phyloP scores from a whole-genome alignment of 139 green algal species.

The Edaphochlamys debaryana region DNA sequence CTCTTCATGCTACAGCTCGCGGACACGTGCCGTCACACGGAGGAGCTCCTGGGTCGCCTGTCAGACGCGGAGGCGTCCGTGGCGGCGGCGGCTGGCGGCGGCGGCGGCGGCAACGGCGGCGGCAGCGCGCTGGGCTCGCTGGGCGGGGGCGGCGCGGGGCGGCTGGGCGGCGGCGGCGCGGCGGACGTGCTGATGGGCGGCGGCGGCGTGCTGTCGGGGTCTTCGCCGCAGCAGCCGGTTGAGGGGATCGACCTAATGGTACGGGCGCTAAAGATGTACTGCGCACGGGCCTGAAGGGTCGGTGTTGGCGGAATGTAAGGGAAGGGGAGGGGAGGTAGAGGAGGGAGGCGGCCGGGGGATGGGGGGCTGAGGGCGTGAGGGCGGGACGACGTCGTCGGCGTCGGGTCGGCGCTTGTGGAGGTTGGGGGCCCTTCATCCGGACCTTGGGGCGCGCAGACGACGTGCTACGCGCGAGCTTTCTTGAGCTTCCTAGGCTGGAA shows the following conservation, averaged over 20 bases:
- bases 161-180: neutral
- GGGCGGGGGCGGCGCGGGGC: neutral
- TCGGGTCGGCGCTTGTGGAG: too few species aligned
- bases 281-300: constrained; percentile 6
- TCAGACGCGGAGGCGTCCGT: neutral
- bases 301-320: too few species aligned
- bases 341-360: neutral
- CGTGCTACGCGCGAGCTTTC: too few species aligned
- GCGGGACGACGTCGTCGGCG: too few species aligned
- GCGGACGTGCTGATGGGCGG: neutral
- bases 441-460: too few species aligned
- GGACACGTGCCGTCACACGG: constrained; percentile 38
- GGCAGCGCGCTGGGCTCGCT: neutral
- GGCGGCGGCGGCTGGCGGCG: neutral
- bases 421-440: too few species aligned
- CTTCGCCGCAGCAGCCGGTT: constrained; percentile 7
- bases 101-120: too few species aligned
- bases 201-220: neutral
- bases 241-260: constrained; percentile 52
- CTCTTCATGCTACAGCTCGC: constrained; percentile 23
- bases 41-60: constrained; percentile 42
- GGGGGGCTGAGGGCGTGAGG: too few species aligned
- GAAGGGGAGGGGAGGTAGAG: neutral
- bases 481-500: too few species aligned
- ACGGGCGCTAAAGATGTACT: constrained; percentile 49